phyloP scores from a whole-genome alignment of 495 filamentous ascomycete genomes.

The Aspergillus panamensis region DNA sequence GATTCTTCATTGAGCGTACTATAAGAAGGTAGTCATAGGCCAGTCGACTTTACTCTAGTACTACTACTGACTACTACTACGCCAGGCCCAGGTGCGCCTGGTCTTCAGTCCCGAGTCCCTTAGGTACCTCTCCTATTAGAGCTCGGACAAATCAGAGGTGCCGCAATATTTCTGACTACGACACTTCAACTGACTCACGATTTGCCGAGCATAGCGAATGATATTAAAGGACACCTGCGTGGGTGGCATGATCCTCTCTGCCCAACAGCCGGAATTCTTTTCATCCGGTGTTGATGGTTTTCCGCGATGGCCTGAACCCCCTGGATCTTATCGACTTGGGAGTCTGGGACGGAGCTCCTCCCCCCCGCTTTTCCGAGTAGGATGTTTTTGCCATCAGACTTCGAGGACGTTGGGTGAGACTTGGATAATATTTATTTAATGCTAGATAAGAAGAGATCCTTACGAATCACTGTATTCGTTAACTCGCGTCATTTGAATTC shows the following conservation, averaged over 20 bases:
- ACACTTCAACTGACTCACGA: not conserved
- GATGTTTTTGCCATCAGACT: not conserved
- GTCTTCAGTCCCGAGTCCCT: no score
- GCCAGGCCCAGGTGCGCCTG: no score
- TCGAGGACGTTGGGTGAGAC: not conserved
- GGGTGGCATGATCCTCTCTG: constrained; percentile 19
- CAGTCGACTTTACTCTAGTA: not conserved
- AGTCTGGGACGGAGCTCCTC: no score
- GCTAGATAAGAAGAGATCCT: not conserved
- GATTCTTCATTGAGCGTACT: not conserved
- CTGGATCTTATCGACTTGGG: not conserved
- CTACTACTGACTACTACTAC: no score
- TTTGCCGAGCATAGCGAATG: not conserved
- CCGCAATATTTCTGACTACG: not conserved
- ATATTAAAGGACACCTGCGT: not conserved
- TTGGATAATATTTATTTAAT: not conserved
- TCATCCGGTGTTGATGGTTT: not conserved
- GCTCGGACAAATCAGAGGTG: not conserved
- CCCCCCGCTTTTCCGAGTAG: not conserved
- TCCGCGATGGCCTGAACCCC: not conserved
- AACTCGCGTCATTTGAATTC: constrained; percentile 9
- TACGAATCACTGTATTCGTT: not conserved
- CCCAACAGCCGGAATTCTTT: constrained; percentile 1
- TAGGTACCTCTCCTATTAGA: no score
- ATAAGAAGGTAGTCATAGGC: not conserved